Conservation (phyloP, 2,329 filamentous ascomycete species). For the Trichophyton mentagrophytes region DNA sequence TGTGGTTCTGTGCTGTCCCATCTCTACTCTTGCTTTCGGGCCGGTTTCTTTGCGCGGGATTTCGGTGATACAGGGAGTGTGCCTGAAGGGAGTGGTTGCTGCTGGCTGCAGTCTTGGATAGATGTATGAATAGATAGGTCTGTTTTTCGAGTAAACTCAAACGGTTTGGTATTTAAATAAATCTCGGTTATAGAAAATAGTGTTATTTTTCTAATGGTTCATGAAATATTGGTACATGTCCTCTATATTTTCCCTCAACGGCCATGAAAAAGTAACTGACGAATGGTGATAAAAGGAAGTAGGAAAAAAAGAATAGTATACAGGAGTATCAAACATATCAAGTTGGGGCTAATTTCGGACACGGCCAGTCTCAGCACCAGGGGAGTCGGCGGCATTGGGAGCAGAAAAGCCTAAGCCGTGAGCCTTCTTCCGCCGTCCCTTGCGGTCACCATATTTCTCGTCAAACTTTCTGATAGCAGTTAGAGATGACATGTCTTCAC, state of each 20-base stretch:
- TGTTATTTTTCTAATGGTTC: background rate
- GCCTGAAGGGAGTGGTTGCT: no score
- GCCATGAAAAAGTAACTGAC: background rate
- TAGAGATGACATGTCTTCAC: slow-evolving; percentile 81
- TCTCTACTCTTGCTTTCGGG: slow-evolving; percentile 2
- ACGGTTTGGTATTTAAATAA: background rate
- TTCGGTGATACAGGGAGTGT: background rate
- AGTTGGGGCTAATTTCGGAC: slow-evolving; percentile 11
- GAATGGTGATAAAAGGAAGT: background rate
- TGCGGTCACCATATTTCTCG: slow-evolving; percentile 79
- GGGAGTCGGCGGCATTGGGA: slow-evolving; percentile 6
- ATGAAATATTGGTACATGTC: background rate
- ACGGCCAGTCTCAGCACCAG: slow-evolving; percentile 11
- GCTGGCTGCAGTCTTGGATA: no score
- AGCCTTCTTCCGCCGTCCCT: slow-evolving; percentile 50
- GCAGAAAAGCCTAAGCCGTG: slow-evolving; percentile 37
- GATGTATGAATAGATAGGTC: background rate
- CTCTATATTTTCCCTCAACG: slow-evolving; percentile 2
- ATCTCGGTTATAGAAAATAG: background rate
- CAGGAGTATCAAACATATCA: background rate
- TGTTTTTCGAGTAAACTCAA: background rate
- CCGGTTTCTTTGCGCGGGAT: background rate
- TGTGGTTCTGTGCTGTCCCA: slow-evolving; percentile 5
- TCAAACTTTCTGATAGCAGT: slow-evolving; percentile 88
- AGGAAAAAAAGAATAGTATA: background rate